Evolutionary conservation across 164 flowering plant species (phyloP).

Genomic region (Hamamelis virginiana): DNA sequence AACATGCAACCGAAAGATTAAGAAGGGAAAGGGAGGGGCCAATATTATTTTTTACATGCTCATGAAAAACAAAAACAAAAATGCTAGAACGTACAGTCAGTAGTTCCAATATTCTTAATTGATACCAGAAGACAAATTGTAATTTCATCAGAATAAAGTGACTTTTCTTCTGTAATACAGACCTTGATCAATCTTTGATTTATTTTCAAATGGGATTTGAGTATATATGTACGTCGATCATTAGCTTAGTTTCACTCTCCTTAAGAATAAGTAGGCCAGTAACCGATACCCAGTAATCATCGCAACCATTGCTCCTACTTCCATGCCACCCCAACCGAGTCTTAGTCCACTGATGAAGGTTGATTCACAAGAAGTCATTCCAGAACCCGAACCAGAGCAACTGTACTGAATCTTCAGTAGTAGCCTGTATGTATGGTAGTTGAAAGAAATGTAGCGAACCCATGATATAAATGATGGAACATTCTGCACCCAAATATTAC

Average conservation of each 20-base stretch:
- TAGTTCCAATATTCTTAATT: too few species aligned
- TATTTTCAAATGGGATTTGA: neutral
- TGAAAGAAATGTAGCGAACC: conserved; percentile 36
- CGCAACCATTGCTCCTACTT: conserved; percentile 26
- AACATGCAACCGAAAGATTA: too few species aligned
- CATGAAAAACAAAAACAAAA: too few species aligned
- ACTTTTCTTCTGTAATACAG: too few species aligned
- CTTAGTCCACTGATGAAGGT: conserved; percentile 4
- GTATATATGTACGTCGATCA: too few species aligned
- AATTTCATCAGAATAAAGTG: too few species aligned
- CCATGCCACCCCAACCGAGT: conserved; percentile 14
- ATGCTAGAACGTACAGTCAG: too few species aligned
- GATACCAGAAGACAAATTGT: too few species aligned
- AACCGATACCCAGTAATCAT: conserved; percentile 38
- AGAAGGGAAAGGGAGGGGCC: too few species aligned
- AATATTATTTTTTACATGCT: too few species aligned
- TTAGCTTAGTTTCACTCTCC: conserved; percentile 24
- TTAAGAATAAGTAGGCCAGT: conserved; percentile 29
- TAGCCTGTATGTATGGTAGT: conserved; percentile 36
- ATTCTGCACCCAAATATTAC: conserved; percentile 22
- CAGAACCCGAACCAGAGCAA: conserved; percentile 4
- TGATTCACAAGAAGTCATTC: conserved; percentile 1
- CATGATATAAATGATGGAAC: conserved; percentile 42
- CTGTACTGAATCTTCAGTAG: conserved; percentile 33
- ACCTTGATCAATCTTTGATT: neutral